Base-by-base conservation (phyloP, 257 asterid genomes). In the Datura wrightii region DNA sequence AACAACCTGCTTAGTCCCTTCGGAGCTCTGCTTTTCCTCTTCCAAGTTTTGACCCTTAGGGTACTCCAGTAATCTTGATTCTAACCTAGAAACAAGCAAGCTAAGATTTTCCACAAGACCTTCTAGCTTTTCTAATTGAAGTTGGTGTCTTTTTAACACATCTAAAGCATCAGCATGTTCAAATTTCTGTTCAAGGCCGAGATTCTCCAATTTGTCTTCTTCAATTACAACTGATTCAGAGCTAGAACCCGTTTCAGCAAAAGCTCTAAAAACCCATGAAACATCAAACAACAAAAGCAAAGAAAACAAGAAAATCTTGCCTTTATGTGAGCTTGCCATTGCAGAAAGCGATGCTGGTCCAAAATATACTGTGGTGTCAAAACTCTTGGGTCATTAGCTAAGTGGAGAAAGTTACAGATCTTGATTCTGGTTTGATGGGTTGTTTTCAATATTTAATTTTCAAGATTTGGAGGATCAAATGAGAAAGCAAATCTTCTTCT, bases 51-150 rank as follows among this genome's bases (percentile, higher is more conserved):
- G 84, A 80, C 46, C 36, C n/a, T 88, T 87, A 4, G 90, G 82
- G 14, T 78, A 53, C 62, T 87, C 92, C 10, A 87, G 52, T 31
- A 91, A 88, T 67, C 89, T 90, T 50, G 95, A 92, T 86, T 93
- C 98, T 88, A 97, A 87, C 89, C 90, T 91, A 83, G 91, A 83
- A 72, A 97, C 91, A 59, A 94, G 86, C 24, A 92, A 89, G 69
- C 89, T 89, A 34, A 97, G 95, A 70, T 91, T 92, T 72, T 89
- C 84, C 18, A 95, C 94, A 80, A 93, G 85, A 86, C 89, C 95
- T 72, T 93, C 92, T 60, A 97, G 89, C 85, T 88, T 94, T 80
- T 92, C 94, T 89, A 95, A 86, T 82, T 94, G 97, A n/a, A 88
- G 60, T 60, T 91, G 90, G 60, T 93, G 97, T 76, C 86, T 85